These are phyloP conservation scores for Beauveria rudraprayagi DNA, from an alignment of 2,329 filamentous ascomycete genomes.

Conservation along the genomic window DNA sequence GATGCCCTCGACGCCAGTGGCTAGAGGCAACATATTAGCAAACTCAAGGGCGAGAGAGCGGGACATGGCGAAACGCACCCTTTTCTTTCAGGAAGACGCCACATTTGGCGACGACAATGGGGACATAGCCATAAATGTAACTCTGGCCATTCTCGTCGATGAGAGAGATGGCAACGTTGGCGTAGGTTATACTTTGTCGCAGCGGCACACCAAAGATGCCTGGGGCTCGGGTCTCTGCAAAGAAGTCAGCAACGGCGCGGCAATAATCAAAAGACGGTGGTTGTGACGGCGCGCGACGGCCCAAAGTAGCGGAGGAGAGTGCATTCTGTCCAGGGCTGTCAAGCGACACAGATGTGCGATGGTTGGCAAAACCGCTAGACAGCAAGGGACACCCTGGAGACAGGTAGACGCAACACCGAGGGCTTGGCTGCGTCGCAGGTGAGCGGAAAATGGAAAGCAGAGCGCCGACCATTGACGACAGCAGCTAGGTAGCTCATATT, in stretches of 20 bases:
- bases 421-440: neutral
- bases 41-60: constrained; percentile 5
- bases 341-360: neutral
- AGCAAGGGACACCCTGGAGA: neutral
- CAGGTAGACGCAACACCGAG: neutral
- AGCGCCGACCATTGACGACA: neutral
- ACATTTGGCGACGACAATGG: constrained; percentile 96
- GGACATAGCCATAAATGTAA: constrained; percentile 97
- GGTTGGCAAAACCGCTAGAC: neutral
- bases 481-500: neutral
- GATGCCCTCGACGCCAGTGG: constrained; percentile 90
- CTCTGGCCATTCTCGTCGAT: constrained; percentile 87
- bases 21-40: constrained; percentile 39
- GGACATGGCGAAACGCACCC: constrained; percentile 49
- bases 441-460: neutral
- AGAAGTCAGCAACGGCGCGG: constrained; percentile 6
- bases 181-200: constrained; percentile 90
- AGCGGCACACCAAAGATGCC: constrained; percentile 94
- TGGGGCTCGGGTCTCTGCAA: constrained; percentile 42
- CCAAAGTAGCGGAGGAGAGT: neutral
- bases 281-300: neutral
- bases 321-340: neutral
- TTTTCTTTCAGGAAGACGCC: constrained; percentile 97
- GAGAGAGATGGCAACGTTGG: constrained; percentile 94
- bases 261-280: neutral